phyloP scores from a whole-genome alignment of 768 basidiomycete genomes.

The Trametes maxima region DNA sequence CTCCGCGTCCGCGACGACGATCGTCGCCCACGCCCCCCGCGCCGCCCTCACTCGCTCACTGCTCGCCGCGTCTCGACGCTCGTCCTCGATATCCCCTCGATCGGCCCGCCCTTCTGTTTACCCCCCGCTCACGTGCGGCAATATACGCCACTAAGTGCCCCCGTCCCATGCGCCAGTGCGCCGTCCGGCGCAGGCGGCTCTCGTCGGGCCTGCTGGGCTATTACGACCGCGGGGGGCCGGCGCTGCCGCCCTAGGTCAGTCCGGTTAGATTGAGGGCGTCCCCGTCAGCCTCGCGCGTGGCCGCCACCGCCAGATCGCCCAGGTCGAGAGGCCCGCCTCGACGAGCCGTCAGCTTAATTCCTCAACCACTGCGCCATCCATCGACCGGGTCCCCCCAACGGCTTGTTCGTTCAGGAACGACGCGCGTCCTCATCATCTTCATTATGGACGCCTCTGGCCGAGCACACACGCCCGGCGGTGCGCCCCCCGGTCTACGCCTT shows the following conservation, averaged over 20 bases:
- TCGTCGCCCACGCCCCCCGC: neutral
- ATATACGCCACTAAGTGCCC: constrained; percentile 17
- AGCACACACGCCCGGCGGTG: too few species aligned
- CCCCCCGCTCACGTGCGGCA: constrained; percentile 12
- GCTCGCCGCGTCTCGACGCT: neutral
- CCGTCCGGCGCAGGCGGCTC: neutral
- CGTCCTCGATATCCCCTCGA: constrained; percentile 13
- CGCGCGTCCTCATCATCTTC: neutral
- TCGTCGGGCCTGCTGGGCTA: too few species aligned
- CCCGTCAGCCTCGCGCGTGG: constrained; percentile 6
- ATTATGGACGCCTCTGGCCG: too few species aligned
- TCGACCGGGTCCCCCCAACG: neutral
- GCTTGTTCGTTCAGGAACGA: constrained; percentile 1
- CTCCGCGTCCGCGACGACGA: neutral
- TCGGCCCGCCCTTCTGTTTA: constrained; percentile 13
- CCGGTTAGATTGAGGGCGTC: constrained; percentile 17
- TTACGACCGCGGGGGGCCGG: too few species aligned
- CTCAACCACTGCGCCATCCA: neutral
- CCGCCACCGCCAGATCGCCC: constrained; percentile 2
- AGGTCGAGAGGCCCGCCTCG: neutral
- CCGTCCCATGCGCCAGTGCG: neutral
- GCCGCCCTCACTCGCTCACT: too few species aligned
- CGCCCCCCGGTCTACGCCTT: too few species aligned
- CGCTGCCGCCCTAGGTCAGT: neutral
- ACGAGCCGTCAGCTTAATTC: neutral